Base-by-base conservation (phyloP, 2,329 filamentous ascomycete species). In the Neoscytalidium dimidiatum region DNA sequence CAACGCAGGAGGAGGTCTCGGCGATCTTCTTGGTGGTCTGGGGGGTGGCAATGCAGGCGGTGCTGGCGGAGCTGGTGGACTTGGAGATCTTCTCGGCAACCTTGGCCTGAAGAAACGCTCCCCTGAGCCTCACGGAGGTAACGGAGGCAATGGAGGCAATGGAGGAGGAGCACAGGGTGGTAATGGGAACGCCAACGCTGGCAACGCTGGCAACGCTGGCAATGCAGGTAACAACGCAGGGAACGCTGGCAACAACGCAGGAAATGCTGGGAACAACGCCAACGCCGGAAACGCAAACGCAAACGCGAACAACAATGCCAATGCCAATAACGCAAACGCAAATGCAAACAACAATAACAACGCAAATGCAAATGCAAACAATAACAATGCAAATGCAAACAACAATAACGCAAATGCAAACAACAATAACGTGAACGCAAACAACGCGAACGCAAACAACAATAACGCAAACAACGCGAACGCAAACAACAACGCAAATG, bases 21-120 rank as follows among this genome's bases (percentile, higher is more conserved):
- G 35, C 29, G 52, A 21, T 21, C 35, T 43, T 43, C 35, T 43
- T 9, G 52, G 52, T 14, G 31, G 51, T 14, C 21, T 46, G 19
- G 21, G n/a, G 3, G 43, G 41, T 43, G 41, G n/a, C n/a, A 23
- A 21, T 23, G 43, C 43, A 21, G 43, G 38, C 38, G 38, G 38
- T 14, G 13, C 7, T 41, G 38, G 38, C n/a, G 38, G 33, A 35
- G 23, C 19, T 7, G 43, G 58, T n/a, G 44, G 23, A 23, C 43
- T 48, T 13, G 58, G 57, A 26, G 57, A 35, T 8, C 41, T 61
- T 5, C 41, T 48, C 1, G 44, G 58, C 6, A 31, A 31, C n/a
- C 31, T 62, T 44, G 60, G 52, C 19, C 35, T 57, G 31, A 57
- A 43, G 46, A 44, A 53, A n/a, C 60, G 60, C 23, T 31, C 31